Evolutionary conservation across 805 yeast species (phyloP), one percentile per base, ranked within the genome.

Genomic region (Kuraishia piskuri): DNA sequence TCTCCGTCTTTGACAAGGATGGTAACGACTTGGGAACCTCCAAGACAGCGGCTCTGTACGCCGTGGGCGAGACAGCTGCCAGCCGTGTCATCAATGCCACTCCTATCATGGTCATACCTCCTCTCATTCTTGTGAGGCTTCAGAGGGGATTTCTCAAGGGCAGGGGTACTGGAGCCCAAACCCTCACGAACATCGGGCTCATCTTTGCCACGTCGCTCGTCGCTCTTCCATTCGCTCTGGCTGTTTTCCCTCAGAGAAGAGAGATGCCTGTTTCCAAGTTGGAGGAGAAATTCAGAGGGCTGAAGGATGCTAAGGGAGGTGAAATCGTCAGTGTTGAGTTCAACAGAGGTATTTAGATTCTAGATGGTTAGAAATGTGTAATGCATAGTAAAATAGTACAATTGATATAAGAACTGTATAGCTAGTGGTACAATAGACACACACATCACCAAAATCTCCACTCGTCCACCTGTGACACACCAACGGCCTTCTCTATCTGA

Each of bases 31-130:
- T 80, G 31, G 94, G 94, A 7, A 74, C 73, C 25, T 90, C 97
- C 6, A 83, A 87, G 66, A 80, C 75, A 36, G 99, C 99, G 19
- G 99, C 99, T 0, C 64, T 81, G 50, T 77, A 84, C 56, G 99
- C 99, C 0, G 99, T 94, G 49, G 97, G 96, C 22, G 98, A 94
- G 70, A 94, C 99, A 10, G 98, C 97, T 2, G 83, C 91, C 31
- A 88, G 96, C 48, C 77, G 99, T 65, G 96, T 94, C 48, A 87
- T 92, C 60, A 94, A 90, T 63, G 97, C 98, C 19, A 88, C 99
- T 0, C 99, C 99, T 20, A 80, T 94, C 61, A 94, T 94, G 99
- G 99, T 88, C 21, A 68, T 94, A 5, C 99, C 99, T 1, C 97
- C 99, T 2, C 76, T 94, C 61, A 64, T 89, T 24, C 76, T 94